Base-by-base conservation (phyloP, 371 early-diverging fungal genomes). In the Actinomortierella ambigua region DNA sequence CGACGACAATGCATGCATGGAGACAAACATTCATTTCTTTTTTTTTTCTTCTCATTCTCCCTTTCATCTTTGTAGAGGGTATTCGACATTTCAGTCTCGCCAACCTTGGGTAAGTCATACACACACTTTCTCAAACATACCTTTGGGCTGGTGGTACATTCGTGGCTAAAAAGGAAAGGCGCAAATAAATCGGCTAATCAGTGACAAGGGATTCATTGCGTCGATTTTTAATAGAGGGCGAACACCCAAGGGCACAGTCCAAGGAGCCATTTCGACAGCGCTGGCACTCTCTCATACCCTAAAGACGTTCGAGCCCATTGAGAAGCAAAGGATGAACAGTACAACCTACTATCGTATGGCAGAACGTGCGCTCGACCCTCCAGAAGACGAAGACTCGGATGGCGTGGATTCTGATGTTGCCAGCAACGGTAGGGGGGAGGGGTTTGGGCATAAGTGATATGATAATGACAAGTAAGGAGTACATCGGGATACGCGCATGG, bases 191-290 rank as follows among this genome's bases (percentile, higher is more conserved):
- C n/a, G n/a, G n/a, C n/a, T n/a, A n/a, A n/a, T n/a, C n/a, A n/a
- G n/a, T n/a, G n/a, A n/a, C n/a, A n/a, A n/a, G n/a, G n/a, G n/a
- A n/a, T n/a, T n/a, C n/a, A n/a, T n/a, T n/a, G n/a, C n/a, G n/a
- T n/a, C n/a, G n/a, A n/a, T 29, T 59, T 20, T 29, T 27, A 48
- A 22, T 62, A 77, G 78, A 46, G 78, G 78, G 42, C 65, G 61
- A 26, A 77, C 78, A 29, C 78, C 78, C n/a, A 66, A 59, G 46
- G 65, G 76, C 23, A 77, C 78, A 1, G 64, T 77, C 22, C 78
- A 76, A 55, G 78, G 78, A 18, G 70, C 70, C 7, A 77, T 77
- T 29, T 77, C 78, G 3, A 77, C 76, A 48, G 78, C 47, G 14
- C 49, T 77, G 41, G 69, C 77, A 11, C 56, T 70, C 11, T 43